These are phyloP conservation scores for Phlebiopsis gigantea DNA, from an alignment of 768 basidiomycete genomes.

Conservation along the genomic window DNA sequence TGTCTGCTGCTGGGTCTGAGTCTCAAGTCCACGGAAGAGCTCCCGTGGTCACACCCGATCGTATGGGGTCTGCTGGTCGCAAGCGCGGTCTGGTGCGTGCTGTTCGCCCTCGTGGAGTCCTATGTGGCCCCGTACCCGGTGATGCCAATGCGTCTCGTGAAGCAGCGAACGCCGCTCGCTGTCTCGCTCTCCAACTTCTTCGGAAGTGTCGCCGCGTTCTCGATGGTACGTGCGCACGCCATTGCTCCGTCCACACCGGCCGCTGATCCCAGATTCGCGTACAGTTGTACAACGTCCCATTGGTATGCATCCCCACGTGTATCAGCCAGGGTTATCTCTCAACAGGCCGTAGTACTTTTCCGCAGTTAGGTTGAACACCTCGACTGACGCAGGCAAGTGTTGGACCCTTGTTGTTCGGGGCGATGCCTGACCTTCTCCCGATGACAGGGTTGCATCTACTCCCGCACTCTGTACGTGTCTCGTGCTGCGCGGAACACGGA, in stretches of 20 bases:
- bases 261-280: conserved; percentile 14
- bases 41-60: conserved; percentile 69
- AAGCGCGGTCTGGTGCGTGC: conserved; percentile 46
- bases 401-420: conserved; percentile 1
- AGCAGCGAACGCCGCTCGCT: conserved; percentile 73
- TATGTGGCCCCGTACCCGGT: conserved; percentile 79
- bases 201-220: conserved; percentile 73
- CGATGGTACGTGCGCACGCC: conserved; percentile 48
- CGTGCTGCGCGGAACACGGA: conserved; percentile 3
- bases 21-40: conserved; percentile 72
- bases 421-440: not conserved
- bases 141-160: conserved; percentile 80
- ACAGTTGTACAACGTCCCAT: conserved; percentile 80
- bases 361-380: conserved; percentile 64
- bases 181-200: conserved; percentile 79
- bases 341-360: conserved; percentile 62
- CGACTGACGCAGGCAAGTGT: conserved; percentile 64
- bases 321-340: conserved; percentile 1
- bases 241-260: conserved; percentile 6
- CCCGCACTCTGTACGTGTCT: conserved; percentile 73
- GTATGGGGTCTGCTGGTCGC: conserved; percentile 61
- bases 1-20: conserved; percentile 72
- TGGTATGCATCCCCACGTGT: conserved; percentile 37
- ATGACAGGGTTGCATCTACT: conserved; percentile 75
- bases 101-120: conserved; percentile 79